Conservation (phyloP, 352 stramenopile genomes). For the Phytopythium aichiense region DNA sequence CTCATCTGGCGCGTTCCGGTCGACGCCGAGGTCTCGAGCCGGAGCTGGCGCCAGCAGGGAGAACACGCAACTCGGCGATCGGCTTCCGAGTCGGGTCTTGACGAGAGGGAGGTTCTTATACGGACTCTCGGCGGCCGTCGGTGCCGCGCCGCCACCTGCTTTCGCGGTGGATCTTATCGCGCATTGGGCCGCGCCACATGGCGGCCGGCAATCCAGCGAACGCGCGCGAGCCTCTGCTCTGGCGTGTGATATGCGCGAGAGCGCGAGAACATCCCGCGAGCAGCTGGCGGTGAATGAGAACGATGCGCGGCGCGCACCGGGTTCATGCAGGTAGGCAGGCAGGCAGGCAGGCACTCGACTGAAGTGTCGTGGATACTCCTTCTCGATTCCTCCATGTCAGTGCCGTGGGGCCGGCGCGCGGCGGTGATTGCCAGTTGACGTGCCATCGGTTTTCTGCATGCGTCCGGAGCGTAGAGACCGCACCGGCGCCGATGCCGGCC, state of each 20-base stretch:
- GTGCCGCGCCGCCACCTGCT: background rate
- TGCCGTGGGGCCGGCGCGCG: background rate
- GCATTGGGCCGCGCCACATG: background rate
- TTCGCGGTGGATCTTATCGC: slow-evolving; percentile 7
- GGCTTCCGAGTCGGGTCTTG: too few relatives aligned
- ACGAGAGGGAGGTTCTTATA: too few relatives aligned
- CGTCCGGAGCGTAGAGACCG: background rate
- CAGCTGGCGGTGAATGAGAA: background rate
- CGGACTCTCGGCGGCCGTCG: too few relatives aligned
- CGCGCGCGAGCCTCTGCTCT: too few relatives aligned
- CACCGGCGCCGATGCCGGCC: too few relatives aligned
- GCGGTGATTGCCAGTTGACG: background rate
- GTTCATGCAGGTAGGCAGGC: background rate
- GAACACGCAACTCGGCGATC: too few relatives aligned
- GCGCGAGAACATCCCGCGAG: background rate
- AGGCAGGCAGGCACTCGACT: too few relatives aligned
- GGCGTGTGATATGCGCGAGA: background rate
- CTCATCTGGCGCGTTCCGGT: too few relatives aligned
- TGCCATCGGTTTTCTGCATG: background rate
- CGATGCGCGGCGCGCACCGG: background rate
- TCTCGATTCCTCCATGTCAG: background rate
- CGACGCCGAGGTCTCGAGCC: too few relatives aligned
- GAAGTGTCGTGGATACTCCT: background rate
- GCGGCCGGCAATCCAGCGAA: background rate
- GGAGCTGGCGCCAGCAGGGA: too few relatives aligned